A percentile compares a stretch with the other conserved stretches of the same genome.
Conservation (phyloP, 176 grass and related monocot genomes). For the Aegilops longissima region DNA sequence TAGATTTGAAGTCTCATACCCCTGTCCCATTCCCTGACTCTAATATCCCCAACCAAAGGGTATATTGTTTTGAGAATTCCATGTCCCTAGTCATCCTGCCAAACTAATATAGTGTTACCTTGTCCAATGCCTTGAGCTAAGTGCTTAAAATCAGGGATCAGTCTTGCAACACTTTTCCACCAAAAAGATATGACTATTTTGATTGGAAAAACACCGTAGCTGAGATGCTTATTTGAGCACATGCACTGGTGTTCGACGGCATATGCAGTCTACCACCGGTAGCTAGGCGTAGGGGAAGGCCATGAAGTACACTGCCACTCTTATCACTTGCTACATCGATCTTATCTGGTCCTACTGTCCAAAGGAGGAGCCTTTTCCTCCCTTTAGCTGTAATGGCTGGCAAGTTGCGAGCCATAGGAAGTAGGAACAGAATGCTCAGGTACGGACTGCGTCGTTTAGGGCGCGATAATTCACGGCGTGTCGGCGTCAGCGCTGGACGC, state of each 20-base stretch:
- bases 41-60: too few relatives aligned
- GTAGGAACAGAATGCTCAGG: slow-evolving; percentile 4
- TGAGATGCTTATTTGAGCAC: not conserved
- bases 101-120: too few relatives aligned
- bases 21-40: too few relatives aligned
- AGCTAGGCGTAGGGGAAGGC: slow-evolving; percentile 6
- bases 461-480: slow-evolving; percentile 17
- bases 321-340: not conserved
- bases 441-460: slow-evolving; percentile 28
- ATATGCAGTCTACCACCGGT: not conserved
- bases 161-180: too few relatives aligned
- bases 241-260: not conserved
- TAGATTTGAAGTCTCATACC: too few relatives aligned
- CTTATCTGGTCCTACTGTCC: slow-evolving; percentile 18
- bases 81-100: too few relatives aligned
- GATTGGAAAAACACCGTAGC: too few relatives aligned
- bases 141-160: too few relatives aligned
- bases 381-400: not conserved
- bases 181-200: too few relatives aligned
- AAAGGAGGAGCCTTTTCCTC: not conserved
- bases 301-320: slow-evolving; percentile 13
- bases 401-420: not conserved
- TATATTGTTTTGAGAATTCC: too few relatives aligned
- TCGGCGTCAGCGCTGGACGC: not conserved
- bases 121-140: too few relatives aligned